A percentile compares a stretch with the other conserved stretches of the same genome.
phyloP scores from a whole-genome alignment of 768 basidiomycete genomes.

The Asterophora lycoperdoides region DNA sequence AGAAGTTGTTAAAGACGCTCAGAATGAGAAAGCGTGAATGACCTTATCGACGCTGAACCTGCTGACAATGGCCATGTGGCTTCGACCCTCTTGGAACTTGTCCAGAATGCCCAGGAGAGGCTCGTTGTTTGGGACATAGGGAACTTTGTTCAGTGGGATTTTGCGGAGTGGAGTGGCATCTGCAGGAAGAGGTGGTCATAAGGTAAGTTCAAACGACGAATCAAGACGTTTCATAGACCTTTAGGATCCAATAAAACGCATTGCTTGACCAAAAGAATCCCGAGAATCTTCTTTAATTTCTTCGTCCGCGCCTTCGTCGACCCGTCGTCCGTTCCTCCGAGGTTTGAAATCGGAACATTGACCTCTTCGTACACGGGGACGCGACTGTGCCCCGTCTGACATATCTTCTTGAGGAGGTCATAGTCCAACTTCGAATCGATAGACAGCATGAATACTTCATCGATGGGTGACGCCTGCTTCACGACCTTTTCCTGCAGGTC shows the following conservation, averaged over 20 bases:
- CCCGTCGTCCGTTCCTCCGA: slow-evolving; percentile 12
- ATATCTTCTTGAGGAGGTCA: slow-evolving; percentile 70
- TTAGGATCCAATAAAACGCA: slow-evolving; percentile 86
- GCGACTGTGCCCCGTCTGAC: slow-evolving; percentile 76
- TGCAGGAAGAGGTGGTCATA: slow-evolving; percentile 18
- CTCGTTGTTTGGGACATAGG: slow-evolving; percentile 83
- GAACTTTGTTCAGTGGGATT: slow-evolving; percentile 83
- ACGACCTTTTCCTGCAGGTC: slow-evolving; percentile 88
- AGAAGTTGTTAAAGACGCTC: neutral
- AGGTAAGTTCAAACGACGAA: neutral
- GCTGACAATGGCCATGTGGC: slow-evolving; percentile 89
- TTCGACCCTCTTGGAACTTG: slow-evolving; percentile 85
- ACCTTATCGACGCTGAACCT: slow-evolving; percentile 67
- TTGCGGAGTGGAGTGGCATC: slow-evolving; percentile 81
- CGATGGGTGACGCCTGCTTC: slow-evolving; percentile 72
- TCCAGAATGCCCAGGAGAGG: slow-evolving; percentile 81
- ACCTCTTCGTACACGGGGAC: slow-evolving; percentile 81
- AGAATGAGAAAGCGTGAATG: neutral
- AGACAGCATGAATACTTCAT: slow-evolving; percentile 81
- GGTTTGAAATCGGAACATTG: slow-evolving; percentile 47
- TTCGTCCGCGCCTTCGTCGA: slow-evolving; percentile 29
- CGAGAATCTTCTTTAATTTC: slow-evolving; percentile 78
- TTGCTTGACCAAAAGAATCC: slow-evolving; percentile 85
- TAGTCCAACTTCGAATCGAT: slow-evolving; percentile 83
- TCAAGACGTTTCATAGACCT: slow-evolving; percentile 33